Evolutionary conservation across 768 basidiomycete species (phyloP).

Genomic region (Lactarius akahatsu): DNA sequence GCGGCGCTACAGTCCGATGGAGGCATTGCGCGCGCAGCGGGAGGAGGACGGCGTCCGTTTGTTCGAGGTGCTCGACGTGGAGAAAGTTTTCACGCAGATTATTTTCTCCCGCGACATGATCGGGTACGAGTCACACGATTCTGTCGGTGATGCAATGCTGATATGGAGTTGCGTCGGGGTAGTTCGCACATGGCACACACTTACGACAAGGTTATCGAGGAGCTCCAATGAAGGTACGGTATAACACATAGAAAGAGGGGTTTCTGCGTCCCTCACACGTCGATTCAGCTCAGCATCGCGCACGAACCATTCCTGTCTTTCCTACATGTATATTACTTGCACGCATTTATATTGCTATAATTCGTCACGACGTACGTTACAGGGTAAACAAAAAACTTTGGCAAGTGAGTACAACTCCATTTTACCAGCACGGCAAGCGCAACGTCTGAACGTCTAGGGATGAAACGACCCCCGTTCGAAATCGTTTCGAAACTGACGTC

Average conservation of each 20-base stretch:
- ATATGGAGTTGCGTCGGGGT: slow-evolving; percentile 4
- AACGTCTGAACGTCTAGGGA: not conserved
- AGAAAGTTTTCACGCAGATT: slow-evolving; percentile 76
- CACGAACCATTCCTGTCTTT: not conserved
- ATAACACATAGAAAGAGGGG: not conserved
- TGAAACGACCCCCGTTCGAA: not conserved
- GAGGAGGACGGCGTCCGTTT: slow-evolving; percentile 58
- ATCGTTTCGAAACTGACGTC: not conserved
- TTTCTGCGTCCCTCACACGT: not conserved
- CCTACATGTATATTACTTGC: slow-evolving; percentile 2
- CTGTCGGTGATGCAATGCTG: slow-evolving; percentile 7
- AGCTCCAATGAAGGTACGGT: slow-evolving; percentile 39
- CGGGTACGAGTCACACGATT: slow-evolving; percentile 46
- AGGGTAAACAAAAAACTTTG: not conserved
- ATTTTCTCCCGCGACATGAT: slow-evolving; percentile 84
- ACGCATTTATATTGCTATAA: slow-evolving; percentile 3
- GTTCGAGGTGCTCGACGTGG: slow-evolving; percentile 75
- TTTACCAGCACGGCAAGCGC: not conserved
- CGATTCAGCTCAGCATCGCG: not conserved
- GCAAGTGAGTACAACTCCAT: not conserved
- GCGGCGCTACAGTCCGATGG: slow-evolving; percentile 23
- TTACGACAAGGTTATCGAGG: slow-evolving; percentile 74
- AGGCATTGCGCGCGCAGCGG: slow-evolving; percentile 29
- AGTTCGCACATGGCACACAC: slow-evolving; percentile 80
- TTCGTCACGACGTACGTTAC: slow-evolving; percentile 13